phyloP scores from a whole-genome alignment of 768 basidiomycete genomes.

The Suillus sp. region DNA sequence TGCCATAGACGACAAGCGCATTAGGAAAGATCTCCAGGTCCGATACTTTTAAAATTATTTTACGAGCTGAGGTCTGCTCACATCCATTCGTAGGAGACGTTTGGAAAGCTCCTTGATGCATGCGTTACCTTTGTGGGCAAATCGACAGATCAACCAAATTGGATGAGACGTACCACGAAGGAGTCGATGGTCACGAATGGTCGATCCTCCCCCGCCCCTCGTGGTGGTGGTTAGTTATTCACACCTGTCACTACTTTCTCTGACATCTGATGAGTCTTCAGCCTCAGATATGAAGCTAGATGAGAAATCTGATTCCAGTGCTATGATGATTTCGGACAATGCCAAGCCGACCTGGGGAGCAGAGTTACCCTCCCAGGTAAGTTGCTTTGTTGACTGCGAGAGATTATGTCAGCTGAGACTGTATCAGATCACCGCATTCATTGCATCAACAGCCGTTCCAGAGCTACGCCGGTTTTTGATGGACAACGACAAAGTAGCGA shows the following conservation, averaged over 20 bases:
- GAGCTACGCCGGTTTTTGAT: conserved; percentile 75
- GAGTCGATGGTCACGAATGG: conserved; percentile 66
- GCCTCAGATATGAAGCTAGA: conserved; percentile 50
- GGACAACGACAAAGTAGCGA: conserved; percentile 81
- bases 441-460: conserved; percentile 70
- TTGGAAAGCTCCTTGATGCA: conserved; percentile 81
- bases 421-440: conserved; percentile 66
- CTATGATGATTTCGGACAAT: conserved; percentile 40
- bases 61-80: neutral
- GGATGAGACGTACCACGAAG: conserved; percentile 72
- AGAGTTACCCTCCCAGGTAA: conserved; percentile 33
- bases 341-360: conserved; percentile 29
- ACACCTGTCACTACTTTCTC: neutral
- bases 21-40: conserved; percentile 89
- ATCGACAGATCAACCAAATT: conserved; percentile 72
- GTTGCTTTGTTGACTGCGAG: neutral
- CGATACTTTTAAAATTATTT: neutral
- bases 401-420: conserved; percentile 13
- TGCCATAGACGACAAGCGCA: conserved; percentile 85
- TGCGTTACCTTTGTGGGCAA: conserved; percentile 74
- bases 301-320: conserved; percentile 57
- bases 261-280: conserved; percentile 12
- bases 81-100: conserved; percentile 61
- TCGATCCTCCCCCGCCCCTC: conserved; percentile 67
- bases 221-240: conserved; percentile 45